These are phyloP conservation scores for Marasmius tenuissimus DNA, from an alignment of 1,284 basidiomycete species.

Conservation along the genomic window DNA sequence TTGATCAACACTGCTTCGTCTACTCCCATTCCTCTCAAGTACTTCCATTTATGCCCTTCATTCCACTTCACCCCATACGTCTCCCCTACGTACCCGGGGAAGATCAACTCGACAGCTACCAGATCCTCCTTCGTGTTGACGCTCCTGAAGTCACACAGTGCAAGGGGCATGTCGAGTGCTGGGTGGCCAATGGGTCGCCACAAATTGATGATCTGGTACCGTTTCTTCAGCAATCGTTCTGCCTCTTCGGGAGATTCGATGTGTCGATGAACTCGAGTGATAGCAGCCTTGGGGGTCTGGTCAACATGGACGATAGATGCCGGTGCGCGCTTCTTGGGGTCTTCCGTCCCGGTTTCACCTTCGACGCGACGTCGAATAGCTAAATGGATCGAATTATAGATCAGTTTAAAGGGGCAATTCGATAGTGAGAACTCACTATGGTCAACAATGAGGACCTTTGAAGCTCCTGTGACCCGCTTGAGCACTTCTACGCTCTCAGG, in stretches of 20 bases:
- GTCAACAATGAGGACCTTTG: conserved; percentile 58
- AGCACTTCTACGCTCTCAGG: conserved; percentile 57
- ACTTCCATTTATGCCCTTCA: conserved; percentile 63
- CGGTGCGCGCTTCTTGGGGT: conserved; percentile 41
- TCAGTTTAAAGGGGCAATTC: background rate
- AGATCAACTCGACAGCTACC: conserved; percentile 47
- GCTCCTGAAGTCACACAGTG: conserved; percentile 59
- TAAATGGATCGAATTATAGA: conserved; percentile 12
- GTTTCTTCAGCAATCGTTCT: conserved; percentile 43
- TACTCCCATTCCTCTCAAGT: conserved; percentile 58
- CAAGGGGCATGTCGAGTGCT: conserved; percentile 60
- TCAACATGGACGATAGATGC: conserved; percentile 55
- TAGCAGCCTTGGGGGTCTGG: conserved; percentile 50
- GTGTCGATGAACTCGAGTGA: conserved; percentile 53
- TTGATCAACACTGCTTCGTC: conserved; percentile 62
- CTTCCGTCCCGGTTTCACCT: conserved; percentile 31
- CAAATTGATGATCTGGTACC: conserved; percentile 73
- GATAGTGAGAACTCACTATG: conserved; percentile 48
- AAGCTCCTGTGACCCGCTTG: conserved; percentile 62
- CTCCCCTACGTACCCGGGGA: conserved; percentile 57
- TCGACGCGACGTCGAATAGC: conserved; percentile 41
- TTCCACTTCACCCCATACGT: conserved; percentile 55
- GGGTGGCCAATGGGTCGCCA: conserved; percentile 63
- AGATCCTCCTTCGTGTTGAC: conserved; percentile 50
- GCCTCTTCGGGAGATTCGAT: conserved; percentile 38